Conservation (phyloP, 1,284 basidiomycete species). For the Waitea zeae region DNA sequence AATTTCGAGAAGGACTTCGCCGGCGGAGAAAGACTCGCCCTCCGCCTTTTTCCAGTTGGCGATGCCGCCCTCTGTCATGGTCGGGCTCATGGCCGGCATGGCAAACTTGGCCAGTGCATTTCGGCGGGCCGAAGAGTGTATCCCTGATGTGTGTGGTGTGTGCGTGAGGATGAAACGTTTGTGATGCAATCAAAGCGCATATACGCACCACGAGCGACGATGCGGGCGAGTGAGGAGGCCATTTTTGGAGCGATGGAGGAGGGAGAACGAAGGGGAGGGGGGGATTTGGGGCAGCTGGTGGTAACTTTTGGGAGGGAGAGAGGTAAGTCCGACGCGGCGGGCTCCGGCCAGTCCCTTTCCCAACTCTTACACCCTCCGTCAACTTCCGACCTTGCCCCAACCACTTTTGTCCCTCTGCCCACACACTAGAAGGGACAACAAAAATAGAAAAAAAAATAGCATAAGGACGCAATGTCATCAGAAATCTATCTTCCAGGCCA, state of each 20-base stretch:
- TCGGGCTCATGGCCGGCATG: constrained; percentile 99
- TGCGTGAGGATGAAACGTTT: constrained; percentile 7
- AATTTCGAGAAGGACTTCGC: constrained; percentile 91
- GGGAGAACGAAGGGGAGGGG: too few species aligned
- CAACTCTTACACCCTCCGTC: too few species aligned
- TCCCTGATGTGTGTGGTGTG: too few species aligned
- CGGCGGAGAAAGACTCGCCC: constrained; percentile 77
- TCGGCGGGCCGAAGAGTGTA: constrained; percentile 67
- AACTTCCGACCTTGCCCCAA: too few species aligned
- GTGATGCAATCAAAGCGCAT: constrained; percentile 4
- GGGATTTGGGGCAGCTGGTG: too few species aligned
- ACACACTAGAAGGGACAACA: too few species aligned
- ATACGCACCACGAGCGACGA: constrained; percentile 58
- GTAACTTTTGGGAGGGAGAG: background rate
- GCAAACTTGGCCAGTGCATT: constrained; percentile 78
- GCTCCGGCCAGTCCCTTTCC: constrained; percentile 1
- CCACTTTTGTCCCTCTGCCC: too few species aligned
- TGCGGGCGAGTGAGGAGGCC: constrained; percentile 44
- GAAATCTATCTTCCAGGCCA: constrained; percentile 66
- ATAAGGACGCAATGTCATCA: constrained; percentile 21
- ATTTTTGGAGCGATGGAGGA: constrained; percentile 18
- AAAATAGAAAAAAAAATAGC: too few species aligned
- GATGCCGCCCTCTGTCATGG: constrained; percentile 99
- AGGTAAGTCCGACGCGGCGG: background rate
- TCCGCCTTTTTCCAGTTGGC: constrained; percentile 95